Base-by-base conservation (phyloP, 345 rosid species). In the Cardamine resedifolia region DNA sequence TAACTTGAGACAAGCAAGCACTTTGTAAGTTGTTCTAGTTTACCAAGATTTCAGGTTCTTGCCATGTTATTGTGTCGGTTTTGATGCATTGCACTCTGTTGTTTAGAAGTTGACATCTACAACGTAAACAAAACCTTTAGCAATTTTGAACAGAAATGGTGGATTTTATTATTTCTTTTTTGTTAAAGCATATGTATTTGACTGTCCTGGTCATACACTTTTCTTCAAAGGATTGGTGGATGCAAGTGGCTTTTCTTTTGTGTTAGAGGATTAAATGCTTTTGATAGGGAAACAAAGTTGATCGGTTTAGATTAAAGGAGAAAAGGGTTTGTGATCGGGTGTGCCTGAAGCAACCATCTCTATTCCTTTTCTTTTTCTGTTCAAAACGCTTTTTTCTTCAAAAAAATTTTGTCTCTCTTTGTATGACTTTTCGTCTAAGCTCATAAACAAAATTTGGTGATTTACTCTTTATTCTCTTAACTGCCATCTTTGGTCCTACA, bases 401-500 rank as follows among this genome's bases (percentile, higher is more conserved):
- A n/a, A n/a, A n/a, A n/a, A 16, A 8, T 4, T 45, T 9, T 45
- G 24, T 58, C 18, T 70, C 26, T 60, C 66, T 59, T 33, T 65
- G 47, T 65, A 31, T 65, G 34, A 4, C 10, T 52, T 67, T 67
- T 53, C 38, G 52, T 67, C 10, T 39, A 12, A 53, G 59, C 28
- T 69, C 55, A 41, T 52, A 63, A 39, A 72, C 23, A 39, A 23
- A 21, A 53, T 21, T 71, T 64, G 49, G 56, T 72, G n/a, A 14
- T 41, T 72, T 53, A 50, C 55, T 56, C 36, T 64, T 64, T 72
- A 63, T 16, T 53, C 51, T 62, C 53, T 20, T 19, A 61, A 62
- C 49, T 59, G 67, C 57, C 43, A 16, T 61, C 63, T 44, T 52
- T 52, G 70, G 76, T 55, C 76, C 76, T 63, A 72, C 70, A 63